Evolutionary conservation across 2,329 filamentous ascomycete genomes (phyloP).

Genomic region (Helminthosporium solani): DNA sequence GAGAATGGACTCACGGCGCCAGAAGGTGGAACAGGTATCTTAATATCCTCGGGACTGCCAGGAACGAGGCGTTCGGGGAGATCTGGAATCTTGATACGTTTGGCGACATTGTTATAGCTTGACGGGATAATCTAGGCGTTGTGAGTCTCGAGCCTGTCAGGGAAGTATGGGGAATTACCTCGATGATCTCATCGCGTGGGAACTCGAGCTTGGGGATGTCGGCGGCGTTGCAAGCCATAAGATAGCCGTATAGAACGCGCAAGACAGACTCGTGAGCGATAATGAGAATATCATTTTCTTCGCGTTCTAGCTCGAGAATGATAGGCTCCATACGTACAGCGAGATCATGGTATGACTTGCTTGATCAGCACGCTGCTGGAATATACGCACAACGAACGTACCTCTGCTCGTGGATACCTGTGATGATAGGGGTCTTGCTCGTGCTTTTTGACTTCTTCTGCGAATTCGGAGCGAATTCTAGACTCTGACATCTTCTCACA

Average conservation of each 20-base stretch:
- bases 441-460: conserved; percentile 90
- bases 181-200: conserved; percentile 94
- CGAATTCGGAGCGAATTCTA: conserved; percentile 77
- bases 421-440: conserved; percentile 96
- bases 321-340: conserved; percentile 98
- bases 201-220: conserved; percentile 93
- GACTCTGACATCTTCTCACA: conserved; percentile 90
- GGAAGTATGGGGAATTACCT: conserved; percentile 53
- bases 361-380: conserved; percentile 17
- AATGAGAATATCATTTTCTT: conserved; percentile 96
- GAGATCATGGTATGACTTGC: conserved; percentile 91
- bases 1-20: conserved; percentile 48
- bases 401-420: conserved; percentile 90
- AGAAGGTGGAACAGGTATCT: conserved; percentile 70
- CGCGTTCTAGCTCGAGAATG: conserved; percentile 93
- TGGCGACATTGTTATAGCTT: conserved; percentile 94
- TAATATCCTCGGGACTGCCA: conserved; percentile 76
- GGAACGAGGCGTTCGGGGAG: conserved; percentile 68
- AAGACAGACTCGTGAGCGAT: conserved; percentile 98
- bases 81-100: conserved; percentile 79
- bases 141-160: conserved; percentile 6
- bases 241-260: conserved; percentile 91
- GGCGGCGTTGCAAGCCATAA: conserved; percentile 96
- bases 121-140: conserved; percentile 77
- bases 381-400: conserved; percentile 41